A percentile compares a stretch with the other conserved stretches of the same genome.
These are phyloP conservation scores for Trapa bicornis DNA, from an alignment of 345 rosid species.

Conservation along the genomic window DNA sequence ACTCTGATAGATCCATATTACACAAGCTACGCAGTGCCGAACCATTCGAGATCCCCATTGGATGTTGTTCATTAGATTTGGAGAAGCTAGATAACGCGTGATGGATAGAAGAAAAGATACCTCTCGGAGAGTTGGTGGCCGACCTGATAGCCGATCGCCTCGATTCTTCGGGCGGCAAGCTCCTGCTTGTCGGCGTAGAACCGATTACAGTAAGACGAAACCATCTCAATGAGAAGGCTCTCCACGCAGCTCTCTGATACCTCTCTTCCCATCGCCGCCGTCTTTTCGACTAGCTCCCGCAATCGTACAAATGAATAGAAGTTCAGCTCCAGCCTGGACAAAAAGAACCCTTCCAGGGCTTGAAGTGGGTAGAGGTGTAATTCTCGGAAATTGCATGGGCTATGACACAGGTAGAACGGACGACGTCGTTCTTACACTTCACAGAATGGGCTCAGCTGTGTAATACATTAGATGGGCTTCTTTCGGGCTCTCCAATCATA, in stretches of 20 bases:
- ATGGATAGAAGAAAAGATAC: constrained; percentile 13
- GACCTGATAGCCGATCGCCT: constrained; percentile 96
- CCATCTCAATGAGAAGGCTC: constrained; percentile 74
- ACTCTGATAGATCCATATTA: neutral
- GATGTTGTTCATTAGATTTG: neutral
- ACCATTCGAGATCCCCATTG: neutral
- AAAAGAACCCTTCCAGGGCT: no score
- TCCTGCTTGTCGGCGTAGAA: constrained; percentile 87
- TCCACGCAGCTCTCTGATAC: constrained; percentile 93
- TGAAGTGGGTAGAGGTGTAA: no score
- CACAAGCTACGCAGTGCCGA: neutral
- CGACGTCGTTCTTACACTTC: no score
- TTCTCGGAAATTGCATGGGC: no score
- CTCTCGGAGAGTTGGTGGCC: constrained; percentile 99
- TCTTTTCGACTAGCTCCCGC: neutral
- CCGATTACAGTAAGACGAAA: constrained; percentile 63
- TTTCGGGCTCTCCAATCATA: no score
- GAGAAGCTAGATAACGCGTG: neutral
- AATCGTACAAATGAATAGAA: neutral
- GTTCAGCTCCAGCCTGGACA: no score
- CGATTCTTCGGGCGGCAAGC: constrained; percentile 97
- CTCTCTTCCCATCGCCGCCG: constrained; percentile 58
- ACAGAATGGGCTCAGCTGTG: no score
- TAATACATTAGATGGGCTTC: no score
- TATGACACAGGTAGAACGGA: no score